Evolutionary conservation across 306 rosid genomes (phyloP).

Genomic region (Spatholobus suberectus): DNA sequence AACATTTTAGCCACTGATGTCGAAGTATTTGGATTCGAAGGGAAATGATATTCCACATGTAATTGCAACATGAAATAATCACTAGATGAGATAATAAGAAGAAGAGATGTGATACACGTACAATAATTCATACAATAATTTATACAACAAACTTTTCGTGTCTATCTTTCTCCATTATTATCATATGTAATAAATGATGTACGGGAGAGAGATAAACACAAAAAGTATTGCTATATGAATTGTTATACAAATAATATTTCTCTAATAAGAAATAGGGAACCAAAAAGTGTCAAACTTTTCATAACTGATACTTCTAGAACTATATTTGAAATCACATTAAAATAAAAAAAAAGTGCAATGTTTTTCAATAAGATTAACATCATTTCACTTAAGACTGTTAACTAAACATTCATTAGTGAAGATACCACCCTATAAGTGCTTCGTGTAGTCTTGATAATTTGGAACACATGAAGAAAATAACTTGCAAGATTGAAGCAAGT

Average conservation of each 20-base stretch:
- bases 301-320: background rate
- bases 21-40: conserved; percentile 78
- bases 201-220: too few species aligned
- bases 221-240: too few species aligned
- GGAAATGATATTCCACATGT: conserved; percentile 78
- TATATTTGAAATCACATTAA: background rate
- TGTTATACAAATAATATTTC: too few species aligned
- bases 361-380: conserved; percentile 6
- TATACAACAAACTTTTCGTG: too few species aligned
- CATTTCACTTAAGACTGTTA: background rate
- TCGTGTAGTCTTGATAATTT: too few species aligned
- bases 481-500: background rate
- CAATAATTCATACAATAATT: too few species aligned
- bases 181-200: too few species aligned
- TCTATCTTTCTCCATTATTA: too few species aligned
- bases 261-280: background rate
- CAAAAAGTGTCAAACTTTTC: background rate
- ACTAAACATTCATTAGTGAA: too few species aligned
- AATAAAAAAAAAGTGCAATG: background rate
- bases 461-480: background rate
- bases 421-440: too few species aligned
- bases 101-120: too few species aligned
- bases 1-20: conserved; percentile 54
- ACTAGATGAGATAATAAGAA: conserved; percentile 16
- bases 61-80: conserved; percentile 55